Conservation (phyloP, 1,139 yeast species). For the Sugiyamaella grinbergsii region DNA sequence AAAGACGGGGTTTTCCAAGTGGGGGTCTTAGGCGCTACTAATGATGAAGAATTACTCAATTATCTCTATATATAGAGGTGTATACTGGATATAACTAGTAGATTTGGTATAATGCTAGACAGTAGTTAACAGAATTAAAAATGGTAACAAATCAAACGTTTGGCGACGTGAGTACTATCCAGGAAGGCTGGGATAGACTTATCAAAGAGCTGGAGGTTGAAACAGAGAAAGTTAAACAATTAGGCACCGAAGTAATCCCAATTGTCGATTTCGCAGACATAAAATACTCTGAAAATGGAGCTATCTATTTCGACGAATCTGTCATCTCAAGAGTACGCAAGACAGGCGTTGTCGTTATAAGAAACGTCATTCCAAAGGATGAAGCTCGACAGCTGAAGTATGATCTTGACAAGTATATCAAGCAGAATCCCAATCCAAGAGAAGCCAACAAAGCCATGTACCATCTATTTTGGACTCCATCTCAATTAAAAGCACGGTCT, state of each 20-base stretch:
- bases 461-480: constrained; percentile 49
- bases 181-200: constrained; percentile 39
- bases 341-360: constrained; percentile 42
- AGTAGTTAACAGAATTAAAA: background rate
- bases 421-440: constrained; percentile 30
- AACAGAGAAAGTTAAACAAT: constrained; percentile 31
- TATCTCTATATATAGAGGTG: background rate
- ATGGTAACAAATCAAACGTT: constrained; percentile 13
- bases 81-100: background rate
- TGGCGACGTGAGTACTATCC: constrained; percentile 17
- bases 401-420: constrained; percentile 73
- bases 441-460: constrained; percentile 35
- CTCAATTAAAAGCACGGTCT: constrained; percentile 49
- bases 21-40: background rate
- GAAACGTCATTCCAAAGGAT: constrained; percentile 40
- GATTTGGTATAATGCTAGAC: background rate
- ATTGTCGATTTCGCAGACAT: constrained; percentile 29
- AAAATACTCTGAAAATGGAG: constrained; percentile 17
- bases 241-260: constrained; percentile 33
- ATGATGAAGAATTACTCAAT: background rate
- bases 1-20: constrained; percentile 9
- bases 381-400: constrained; percentile 33
- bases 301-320: constrained; percentile 21
- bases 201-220: constrained; percentile 35
- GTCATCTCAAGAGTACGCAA: constrained; percentile 35